Base-by-base conservation (phyloP, 2,329 filamentous ascomycete genomes). In the Metarhizium brunneum region DNA sequence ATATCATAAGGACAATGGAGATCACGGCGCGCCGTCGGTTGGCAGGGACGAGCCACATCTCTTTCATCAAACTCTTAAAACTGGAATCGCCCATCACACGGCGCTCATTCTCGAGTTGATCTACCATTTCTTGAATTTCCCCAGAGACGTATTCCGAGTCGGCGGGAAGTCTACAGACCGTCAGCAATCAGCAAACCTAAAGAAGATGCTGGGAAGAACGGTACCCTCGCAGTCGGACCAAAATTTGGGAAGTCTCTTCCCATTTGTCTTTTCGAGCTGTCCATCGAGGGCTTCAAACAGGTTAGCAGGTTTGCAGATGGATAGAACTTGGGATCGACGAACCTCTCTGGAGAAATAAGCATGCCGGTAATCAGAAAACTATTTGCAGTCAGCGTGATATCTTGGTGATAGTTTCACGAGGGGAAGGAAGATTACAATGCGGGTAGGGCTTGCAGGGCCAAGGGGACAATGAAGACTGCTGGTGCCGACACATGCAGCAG, bases 181-280 rank as follows among this genome's bases (percentile, higher is more conserved):
- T 48, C 2, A 48, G 45, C 45, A 16, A 3, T 6, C 14, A 11
- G 45, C 14, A 30, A 11, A 29, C 13, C 25, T 6, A 30, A 6
- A 3, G 45, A 29, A 6, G 36, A 45, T 20, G 10, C 18, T 10
- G 6, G 16, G 1, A 25, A 13, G 2, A 20, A 30, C 16, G 55
- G 64, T 60, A 73, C 70, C 65, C 63, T 56, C 71, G 64, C 45
- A 89, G 74, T 42, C 68, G 73, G 20, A 78, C 74, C 6, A 90
- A 75, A 18, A 83, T 78, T 0, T 57, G 58, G 3, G 76, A 79
- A 1, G 85, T 82, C 45, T 80, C 73, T 57, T 88, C 85, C 84
- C 84, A 87, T 59, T 84, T 77, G 62, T 87, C 84, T 62, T 82
- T 77, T 61, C 83, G 81, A 29, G 85, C 86, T 29, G 86, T 78